These are phyloP conservation scores for Penicillium sp. DNA, from an alignment of 2,329 filamentous ascomycete genomes.

Conservation along the genomic window DNA sequence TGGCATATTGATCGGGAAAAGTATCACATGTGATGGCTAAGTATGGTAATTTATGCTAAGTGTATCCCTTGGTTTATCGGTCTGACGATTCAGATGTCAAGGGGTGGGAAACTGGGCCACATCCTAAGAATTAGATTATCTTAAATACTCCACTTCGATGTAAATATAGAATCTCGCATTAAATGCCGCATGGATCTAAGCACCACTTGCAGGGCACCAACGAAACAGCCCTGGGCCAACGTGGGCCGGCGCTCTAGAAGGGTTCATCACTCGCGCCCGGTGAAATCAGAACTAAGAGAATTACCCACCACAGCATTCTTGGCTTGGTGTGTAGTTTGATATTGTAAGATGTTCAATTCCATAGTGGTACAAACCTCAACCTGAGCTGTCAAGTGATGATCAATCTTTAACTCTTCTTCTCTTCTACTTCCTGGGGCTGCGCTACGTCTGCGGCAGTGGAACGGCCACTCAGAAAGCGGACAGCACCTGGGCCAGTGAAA, in stretches of 20 bases:
- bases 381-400: neutral
- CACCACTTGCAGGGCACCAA: too few relatives aligned
- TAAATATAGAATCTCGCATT: neutral
- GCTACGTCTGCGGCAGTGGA: constrained; percentile 1
- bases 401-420: neutral
- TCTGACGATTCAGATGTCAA: neutral
- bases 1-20: neutral
- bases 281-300: too few relatives aligned
- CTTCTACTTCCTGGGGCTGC: neutral
- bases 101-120: neutral
- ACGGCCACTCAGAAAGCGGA: constrained; percentile 17
- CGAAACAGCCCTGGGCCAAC: neutral
- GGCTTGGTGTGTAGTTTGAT: too few relatives aligned
- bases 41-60: neutral
- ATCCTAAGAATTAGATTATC: too few relatives aligned
- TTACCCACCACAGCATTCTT: too few relatives aligned
- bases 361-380: neutral
- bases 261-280: too few relatives aligned
- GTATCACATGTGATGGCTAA: neutral
- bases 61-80: neutral
- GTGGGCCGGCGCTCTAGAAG: neutral
- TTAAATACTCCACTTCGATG: neutral
- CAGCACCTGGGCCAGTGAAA: constrained; percentile 49
- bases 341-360: neutral
- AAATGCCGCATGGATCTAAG: neutral